Percentiles rank a stretch among this genome's conserved stretches.
phyloP scores from a whole-genome alignment of 129 eudicot species.

The sunflower (Helianthus annuus) region DNA sequence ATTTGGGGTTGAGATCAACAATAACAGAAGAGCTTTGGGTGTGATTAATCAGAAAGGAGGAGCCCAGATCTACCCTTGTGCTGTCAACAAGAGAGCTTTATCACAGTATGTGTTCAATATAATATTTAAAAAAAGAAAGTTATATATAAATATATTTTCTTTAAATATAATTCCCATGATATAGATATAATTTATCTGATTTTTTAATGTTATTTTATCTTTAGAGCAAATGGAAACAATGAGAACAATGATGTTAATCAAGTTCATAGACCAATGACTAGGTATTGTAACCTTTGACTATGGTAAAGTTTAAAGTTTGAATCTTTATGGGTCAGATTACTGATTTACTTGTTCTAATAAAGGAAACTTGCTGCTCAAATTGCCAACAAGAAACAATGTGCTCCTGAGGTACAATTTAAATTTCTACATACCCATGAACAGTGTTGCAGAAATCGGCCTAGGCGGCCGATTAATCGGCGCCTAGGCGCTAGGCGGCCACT shows the following conservation, averaged over 20 bases:
- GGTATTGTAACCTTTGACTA: slow-evolving; percentile 13
- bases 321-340: slow-evolving; percentile 1
- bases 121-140: background rate
- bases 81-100: slow-evolving; percentile 61
- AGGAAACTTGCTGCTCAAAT: slow-evolving; percentile 79
- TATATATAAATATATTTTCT: too few relatives aligned
- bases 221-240: slow-evolving; percentile 35
- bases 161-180: background rate
- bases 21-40: slow-evolving; percentile 66
- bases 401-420: slow-evolving; percentile 40
- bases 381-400: slow-evolving; percentile 46
- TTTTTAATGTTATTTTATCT: slow-evolving; percentile 10
- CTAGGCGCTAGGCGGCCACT: too few relatives aligned
- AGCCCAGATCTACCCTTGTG: slow-evolving; percentile 55
- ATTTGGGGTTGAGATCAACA: slow-evolving; percentile 56
- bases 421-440: slow-evolving; percentile 3
- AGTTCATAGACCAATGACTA: slow-evolving; percentile 37
- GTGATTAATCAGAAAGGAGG: slow-evolving; percentile 63
- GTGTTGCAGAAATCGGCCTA: too few relatives aligned
- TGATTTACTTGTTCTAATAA: slow-evolving; percentile 15
- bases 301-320: background rate
- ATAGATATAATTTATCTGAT: slow-evolving; percentile 16
- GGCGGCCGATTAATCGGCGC: too few relatives aligned
- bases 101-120: slow-evolving; percentile 41
- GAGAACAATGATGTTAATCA: slow-evolving; percentile 33